Conservation (phyloP, 176 grass and related monocot genomes). For the Bolboschoenus planiculmis region DNA sequence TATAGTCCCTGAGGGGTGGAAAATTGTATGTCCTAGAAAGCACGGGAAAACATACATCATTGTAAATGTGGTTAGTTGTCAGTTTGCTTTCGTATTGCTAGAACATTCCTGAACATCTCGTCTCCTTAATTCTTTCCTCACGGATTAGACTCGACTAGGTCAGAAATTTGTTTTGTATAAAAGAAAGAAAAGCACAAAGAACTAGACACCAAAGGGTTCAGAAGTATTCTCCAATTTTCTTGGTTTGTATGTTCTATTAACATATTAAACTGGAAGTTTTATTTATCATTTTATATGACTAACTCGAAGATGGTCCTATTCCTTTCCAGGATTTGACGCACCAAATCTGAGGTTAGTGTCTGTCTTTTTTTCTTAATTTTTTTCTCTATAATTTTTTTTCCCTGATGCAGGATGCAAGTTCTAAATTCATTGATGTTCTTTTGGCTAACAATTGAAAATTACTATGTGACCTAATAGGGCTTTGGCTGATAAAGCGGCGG, state of each 20-base stretch:
- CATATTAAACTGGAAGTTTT: neutral
- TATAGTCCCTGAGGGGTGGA: neutral
- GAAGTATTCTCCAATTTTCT: neutral
- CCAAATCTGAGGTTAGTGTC: slow-evolving; percentile 28
- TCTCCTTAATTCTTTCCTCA: neutral
- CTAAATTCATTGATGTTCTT: neutral
- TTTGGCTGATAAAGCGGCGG: slow-evolving; percentile 32
- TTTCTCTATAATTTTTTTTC: neutral
- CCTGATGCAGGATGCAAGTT: neutral
- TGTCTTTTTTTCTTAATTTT: neutral
- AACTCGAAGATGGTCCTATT: slow-evolving; percentile 4
- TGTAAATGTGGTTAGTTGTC: neutral
- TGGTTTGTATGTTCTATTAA: neutral
- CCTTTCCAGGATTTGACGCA: slow-evolving; percentile 32
- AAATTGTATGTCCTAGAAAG: neutral
- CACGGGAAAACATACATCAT: neutral
- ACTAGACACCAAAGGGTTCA: neutral
- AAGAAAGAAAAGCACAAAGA: neutral
- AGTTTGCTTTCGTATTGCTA: neutral
- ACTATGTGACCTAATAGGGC: slow-evolving; percentile 16
- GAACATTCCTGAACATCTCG: neutral
- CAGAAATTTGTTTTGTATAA: neutral
- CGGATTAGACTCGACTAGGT: neutral
- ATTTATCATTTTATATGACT: neutral
- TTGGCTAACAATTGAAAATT: neutral